Evolutionary conservation across 257 asterid species (phyloP).

Genomic region (Solanum boliviense): DNA sequence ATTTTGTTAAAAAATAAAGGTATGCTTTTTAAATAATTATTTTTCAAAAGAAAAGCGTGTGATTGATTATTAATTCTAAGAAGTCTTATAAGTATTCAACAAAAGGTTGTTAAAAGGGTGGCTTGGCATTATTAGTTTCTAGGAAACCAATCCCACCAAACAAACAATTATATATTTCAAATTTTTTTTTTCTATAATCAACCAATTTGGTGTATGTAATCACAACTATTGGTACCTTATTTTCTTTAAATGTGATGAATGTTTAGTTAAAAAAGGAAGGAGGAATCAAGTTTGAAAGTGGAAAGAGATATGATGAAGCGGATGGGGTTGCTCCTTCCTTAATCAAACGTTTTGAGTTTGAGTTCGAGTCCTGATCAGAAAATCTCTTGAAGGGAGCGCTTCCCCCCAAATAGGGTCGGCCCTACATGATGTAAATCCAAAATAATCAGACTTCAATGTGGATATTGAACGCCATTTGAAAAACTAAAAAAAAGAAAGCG

Average conservation of each 20-base stretch:
- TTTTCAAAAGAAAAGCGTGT: not conserved
- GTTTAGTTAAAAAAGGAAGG: not conserved
- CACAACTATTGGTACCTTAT: not conserved
- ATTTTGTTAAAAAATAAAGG: not conserved
- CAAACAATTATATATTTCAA: not conserved
- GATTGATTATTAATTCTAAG: not conserved
- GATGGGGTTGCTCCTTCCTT: too few relatives aligned
- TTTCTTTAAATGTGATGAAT: not conserved
- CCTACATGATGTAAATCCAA: rapidly evolving
- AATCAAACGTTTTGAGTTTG: too few relatives aligned
- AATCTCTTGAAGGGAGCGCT: not conserved
- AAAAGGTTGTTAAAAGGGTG: not conserved
- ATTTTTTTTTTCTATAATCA: not conserved
- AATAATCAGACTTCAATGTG: rapidly evolving
- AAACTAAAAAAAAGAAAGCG: not conserved
- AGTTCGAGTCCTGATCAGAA: too few relatives aligned
- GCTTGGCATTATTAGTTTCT: not conserved
- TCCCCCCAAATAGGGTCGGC: too few relatives aligned
- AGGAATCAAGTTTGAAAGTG: not conserved
- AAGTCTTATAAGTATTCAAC: not conserved
- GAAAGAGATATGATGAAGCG: not conserved
- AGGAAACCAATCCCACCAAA: not conserved
- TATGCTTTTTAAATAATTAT: too few relatives aligned
- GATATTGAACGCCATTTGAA: rapidly evolving
- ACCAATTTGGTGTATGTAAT: not conserved